A percentile compares a stretch with the other conserved stretches of the same genome.
phyloP scores from a whole-genome alignment of 2,329 filamentous ascomycete genomes.

The Microsporum ferrugineum region DNA sequence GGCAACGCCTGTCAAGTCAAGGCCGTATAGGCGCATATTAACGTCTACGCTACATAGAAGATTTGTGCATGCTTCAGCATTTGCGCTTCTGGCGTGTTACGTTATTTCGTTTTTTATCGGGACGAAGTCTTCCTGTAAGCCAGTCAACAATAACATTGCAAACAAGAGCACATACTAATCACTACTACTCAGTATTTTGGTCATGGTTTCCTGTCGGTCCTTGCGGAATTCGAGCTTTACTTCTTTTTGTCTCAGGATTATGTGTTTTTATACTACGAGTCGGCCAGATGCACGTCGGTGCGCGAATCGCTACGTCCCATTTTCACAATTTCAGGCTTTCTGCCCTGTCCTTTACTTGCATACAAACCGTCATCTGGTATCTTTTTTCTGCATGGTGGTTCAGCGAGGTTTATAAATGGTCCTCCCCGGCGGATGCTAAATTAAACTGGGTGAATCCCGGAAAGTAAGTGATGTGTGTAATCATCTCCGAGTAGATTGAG shows the following conservation, averaged over 20 bases:
- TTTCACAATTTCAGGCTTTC: slow-evolving; percentile 52
- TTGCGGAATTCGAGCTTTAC: slow-evolving; percentile 59
- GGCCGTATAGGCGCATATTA: slow-evolving; percentile 72
- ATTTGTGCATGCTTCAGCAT: slow-evolving; percentile 65
- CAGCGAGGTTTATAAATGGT: slow-evolving; percentile 69
- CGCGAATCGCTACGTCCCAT: slow-evolving; percentile 58
- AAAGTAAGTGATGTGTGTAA: slow-evolving; percentile 39
- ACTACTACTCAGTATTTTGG: slow-evolving; percentile 55
- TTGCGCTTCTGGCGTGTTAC: slow-evolving; percentile 63
- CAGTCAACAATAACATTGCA: neutral
- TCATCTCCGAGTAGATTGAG: neutral
- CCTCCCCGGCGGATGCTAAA: slow-evolving; percentile 47
- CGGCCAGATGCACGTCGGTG: slow-evolving; percentile 64
- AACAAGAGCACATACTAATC: neutral
- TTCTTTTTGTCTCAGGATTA: slow-evolving; percentile 66
- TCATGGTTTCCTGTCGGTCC: slow-evolving; percentile 72
- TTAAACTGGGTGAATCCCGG: slow-evolving; percentile 63
- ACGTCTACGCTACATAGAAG: slow-evolving; percentile 78
- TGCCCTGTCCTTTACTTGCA: slow-evolving; percentile 48
- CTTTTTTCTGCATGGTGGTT: slow-evolving; percentile 66
- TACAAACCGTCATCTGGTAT: slow-evolving; percentile 67
- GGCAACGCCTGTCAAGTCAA: slow-evolving; percentile 26
- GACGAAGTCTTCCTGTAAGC: slow-evolving; percentile 56
- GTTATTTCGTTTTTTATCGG: slow-evolving; percentile 58
- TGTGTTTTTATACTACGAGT: slow-evolving; percentile 76